A percentile compares a stretch with the other conserved stretches of the same genome.
Conservation (phyloP, 2,329 filamentous ascomycete species). For the Balansia obtecta region DNA sequence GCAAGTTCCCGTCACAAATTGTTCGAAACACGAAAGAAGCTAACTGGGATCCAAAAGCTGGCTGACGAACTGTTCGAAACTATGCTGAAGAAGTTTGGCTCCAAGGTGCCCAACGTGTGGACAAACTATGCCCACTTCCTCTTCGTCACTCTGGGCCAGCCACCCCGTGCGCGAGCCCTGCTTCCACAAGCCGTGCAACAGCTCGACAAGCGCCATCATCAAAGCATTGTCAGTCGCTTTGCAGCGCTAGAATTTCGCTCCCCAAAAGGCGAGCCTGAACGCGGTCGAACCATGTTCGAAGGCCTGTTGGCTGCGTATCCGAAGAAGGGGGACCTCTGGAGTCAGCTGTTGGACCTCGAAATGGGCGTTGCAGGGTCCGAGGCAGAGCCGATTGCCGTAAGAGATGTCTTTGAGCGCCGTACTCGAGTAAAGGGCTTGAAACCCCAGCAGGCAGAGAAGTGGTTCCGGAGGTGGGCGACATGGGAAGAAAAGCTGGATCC, state of each 20-base stretch:
- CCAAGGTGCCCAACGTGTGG: slow-evolving; percentile 70
- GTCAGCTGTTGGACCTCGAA: slow-evolving; percentile 81
- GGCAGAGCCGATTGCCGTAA: slow-evolving; percentile 43
- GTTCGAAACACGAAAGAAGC: neutral
- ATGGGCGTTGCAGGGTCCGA: slow-evolving; percentile 42
- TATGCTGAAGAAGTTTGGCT: slow-evolving; percentile 82
- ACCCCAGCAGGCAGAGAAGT: slow-evolving; percentile 67
- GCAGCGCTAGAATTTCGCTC: slow-evolving; percentile 86
- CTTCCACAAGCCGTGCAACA: slow-evolving; percentile 77
- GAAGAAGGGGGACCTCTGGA: slow-evolving; percentile 88
- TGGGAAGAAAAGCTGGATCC: slow-evolving; percentile 69
- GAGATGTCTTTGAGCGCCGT: slow-evolving; percentile 75
- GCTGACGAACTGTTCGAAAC: slow-evolving; percentile 79
- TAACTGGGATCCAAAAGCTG: slow-evolving; percentile 41
- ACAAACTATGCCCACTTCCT: slow-evolving; percentile 92
- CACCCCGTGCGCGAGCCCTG: slow-evolving; percentile 65
- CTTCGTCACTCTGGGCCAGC: slow-evolving; percentile 56
- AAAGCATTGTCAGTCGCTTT: slow-evolving; percentile 71
- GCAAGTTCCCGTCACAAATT: neutral
- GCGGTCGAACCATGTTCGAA: slow-evolving; percentile 89
- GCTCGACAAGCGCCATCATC: slow-evolving; percentile 52
- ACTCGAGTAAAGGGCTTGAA: slow-evolving; percentile 59
- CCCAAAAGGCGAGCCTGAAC: slow-evolving; percentile 69
- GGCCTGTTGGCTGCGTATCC: slow-evolving; percentile 72
- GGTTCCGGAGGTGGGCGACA: slow-evolving; percentile 85